Base-by-base conservation (phyloP, 73 alveolate genomes). In the Uronychia setigera region DNA sequence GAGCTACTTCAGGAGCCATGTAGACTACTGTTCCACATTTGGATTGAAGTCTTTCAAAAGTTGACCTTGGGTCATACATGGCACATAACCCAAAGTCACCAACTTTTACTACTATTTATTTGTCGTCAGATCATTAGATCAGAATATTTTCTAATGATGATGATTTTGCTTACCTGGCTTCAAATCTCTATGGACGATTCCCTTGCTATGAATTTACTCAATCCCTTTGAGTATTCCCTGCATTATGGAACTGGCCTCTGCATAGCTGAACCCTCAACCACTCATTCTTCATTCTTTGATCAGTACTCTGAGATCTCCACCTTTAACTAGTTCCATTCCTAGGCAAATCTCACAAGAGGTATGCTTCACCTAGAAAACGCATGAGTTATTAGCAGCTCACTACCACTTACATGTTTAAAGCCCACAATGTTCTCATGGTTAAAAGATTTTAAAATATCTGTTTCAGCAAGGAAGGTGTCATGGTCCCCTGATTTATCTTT, bases 1-100 rank as follows among this genome's bases (percentile, higher is more conserved):
- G 85, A 27, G 94, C 94, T 1, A 92, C 92, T 85, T 95, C 98
- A 0, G 98, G 98, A 0, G 98, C 98, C 98, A 95, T 95, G 86
- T 80, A 95, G 26, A 93, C 83, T 33, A 93, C 77, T 0, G 98
- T 95, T 0, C 98, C 98, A 60, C 97, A 90, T 77, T 93, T 85
- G 32, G 85, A 74, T 28, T 86, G 82, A 35, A 86, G 86, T 19
- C 77, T 34, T 0, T 30, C 35, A 26, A 74, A 32, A 31, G 85
- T 46, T 5, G 67, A 46, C n/a, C 67, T 5, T 11, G 67, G 90
- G 79, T 86, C 93, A 77, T 90, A 90, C 58, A 82, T 90, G 25
- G 86, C 91, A 34, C 93, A 60, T 31, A 91, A 74, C 5, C 96
- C 96, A 31, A 91, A 91, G 59, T 91, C 95, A 1, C 84, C 91